Base-by-base conservation (phyloP, 2,329 filamentous ascomycete genomes). In the Alternaria solani region DNA sequence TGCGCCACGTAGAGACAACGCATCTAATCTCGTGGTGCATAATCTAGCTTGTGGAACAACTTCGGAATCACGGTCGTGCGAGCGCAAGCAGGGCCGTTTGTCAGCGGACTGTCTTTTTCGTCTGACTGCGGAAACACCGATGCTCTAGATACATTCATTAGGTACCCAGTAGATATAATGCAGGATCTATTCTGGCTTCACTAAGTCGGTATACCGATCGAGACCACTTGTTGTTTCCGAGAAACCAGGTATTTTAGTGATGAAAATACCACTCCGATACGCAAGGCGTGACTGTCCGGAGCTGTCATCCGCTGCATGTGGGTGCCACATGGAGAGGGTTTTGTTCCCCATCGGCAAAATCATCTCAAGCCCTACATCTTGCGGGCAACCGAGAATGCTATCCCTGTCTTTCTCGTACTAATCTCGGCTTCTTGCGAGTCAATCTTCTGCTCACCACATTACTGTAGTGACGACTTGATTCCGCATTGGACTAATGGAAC, bases 21-120 rank as follows among this genome's bases (percentile, higher is more conserved):
- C 66, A 62, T 44, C 54, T 61, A 55, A 76, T 70, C 59, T 76
- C 73, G 74, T 70, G 66, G 67, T 76, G 75, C 75, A 76, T 77
- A 69, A 68, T 66, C 72, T 76, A 76, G 75, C 58, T 46, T 42
- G 66, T 76, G 64, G 57, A 66, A 75, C 71, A 48, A 43, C 68
- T 55, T 62, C 39, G 39, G 26, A 39, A 36, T 42, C 57, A 32
- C 12, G 46, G 59, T 64, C 60, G 57, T 56, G 65, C 62, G 57
- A 63, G 51, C 57, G 64, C 51, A 65, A 59, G 41, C 54, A 63
- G 28, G 51, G 55, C 38, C 12, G 49, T 64, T 52, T 69, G 63
- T 67, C 63, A 69, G 66, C 61, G 57, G 60, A 54, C 25, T 51
- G 12, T 62, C 52, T 30, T 55, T 38, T 44, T 61, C 53, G 55